These are phyloP conservation scores for Neoboletus subvelutipes DNA, from an alignment of 768 basidiomycete genomes.

Conservation along the genomic window DNA sequence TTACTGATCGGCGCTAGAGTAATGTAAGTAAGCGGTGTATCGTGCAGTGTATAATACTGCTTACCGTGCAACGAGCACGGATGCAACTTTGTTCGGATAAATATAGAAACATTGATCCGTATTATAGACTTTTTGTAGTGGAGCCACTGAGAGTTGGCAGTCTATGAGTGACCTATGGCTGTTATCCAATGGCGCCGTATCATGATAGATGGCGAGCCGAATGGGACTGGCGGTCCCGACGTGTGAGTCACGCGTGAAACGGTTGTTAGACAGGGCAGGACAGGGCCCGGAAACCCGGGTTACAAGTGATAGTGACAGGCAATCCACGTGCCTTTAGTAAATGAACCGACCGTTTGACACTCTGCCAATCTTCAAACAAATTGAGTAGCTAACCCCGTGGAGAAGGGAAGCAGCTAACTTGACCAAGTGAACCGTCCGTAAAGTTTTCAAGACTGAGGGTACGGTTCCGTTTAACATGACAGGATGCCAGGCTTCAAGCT, in stretches of 20 bases:
- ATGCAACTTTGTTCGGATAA: neutral
- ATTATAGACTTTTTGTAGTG: neutral
- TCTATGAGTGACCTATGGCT: neutral
- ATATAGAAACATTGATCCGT: slow-evolving; percentile 9
- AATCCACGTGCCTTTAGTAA: neutral
- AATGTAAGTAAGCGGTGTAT: slow-evolving; percentile 3
- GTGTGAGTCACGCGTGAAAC: neutral
- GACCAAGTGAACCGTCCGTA: neutral
- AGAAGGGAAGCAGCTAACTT: neutral
- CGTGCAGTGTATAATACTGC: slow-evolving; percentile 8
- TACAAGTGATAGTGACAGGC: neutral
- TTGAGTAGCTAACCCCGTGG: neutral
- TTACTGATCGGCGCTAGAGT: slow-evolving; percentile 1
- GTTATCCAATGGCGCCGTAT: neutral
- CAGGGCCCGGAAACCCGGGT: neutral
- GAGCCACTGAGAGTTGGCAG: neutral
- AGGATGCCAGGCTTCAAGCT: neutral
- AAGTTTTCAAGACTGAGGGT: neutral
- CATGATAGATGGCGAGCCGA: neutral
- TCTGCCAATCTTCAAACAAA: neutral
- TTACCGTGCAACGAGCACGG: neutral
- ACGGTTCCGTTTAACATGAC: neutral
- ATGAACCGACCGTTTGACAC: neutral
- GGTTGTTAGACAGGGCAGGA: no score
- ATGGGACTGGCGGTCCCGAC: neutral